phyloP scores from a whole-genome alignment of 2,329 filamentous ascomycete species.

The Sporothrix luriei region DNA sequence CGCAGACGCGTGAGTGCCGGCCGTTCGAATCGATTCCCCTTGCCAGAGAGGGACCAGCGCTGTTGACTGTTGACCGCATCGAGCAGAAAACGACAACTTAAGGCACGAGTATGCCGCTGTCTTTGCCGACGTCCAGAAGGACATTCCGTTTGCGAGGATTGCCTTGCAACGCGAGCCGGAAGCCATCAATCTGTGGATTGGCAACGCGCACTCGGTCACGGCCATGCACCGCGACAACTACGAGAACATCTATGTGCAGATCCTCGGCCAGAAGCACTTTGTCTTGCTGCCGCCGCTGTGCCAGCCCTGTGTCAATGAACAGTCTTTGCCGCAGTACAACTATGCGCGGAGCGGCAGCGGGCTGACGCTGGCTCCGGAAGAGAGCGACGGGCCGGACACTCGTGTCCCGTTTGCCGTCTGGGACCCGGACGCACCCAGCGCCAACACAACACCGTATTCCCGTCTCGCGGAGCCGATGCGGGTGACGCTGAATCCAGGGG shows the following conservation, averaged over 20 bases:
- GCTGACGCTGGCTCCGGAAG: constrained; percentile 39
- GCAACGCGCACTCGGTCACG: constrained; percentile 69
- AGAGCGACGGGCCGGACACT: constrained; percentile 30
- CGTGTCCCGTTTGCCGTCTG: constrained; percentile 69
- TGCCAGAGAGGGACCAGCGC: neutral
- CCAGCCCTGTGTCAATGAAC: constrained; percentile 69
- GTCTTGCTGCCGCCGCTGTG: constrained; percentile 71
- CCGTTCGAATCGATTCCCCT: neutral
- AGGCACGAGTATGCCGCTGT: constrained; percentile 69
- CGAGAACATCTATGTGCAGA: constrained; percentile 81
- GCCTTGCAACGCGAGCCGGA: constrained; percentile 68
- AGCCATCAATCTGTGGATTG: constrained; percentile 82
- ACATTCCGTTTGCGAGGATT: constrained; percentile 72
- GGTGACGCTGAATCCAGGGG: constrained; percentile 71
- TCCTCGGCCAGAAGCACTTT: constrained; percentile 74
- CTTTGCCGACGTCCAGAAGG: constrained; percentile 62
- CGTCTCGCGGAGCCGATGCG: constrained; percentile 60
- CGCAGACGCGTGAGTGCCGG: constrained; percentile 66
- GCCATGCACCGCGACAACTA: constrained; percentile 82
- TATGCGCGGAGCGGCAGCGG: constrained; percentile 53
- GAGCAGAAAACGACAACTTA: constrained; percentile 75
- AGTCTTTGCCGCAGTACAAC: constrained; percentile 56
- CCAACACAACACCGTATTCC: constrained; percentile 61
- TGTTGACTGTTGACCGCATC: neutral
- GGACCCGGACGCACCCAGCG: constrained; percentile 66